Conservation (phyloP, 1,284 basidiomycete species). For the Butyriboletus appendiculatus region DNA sequence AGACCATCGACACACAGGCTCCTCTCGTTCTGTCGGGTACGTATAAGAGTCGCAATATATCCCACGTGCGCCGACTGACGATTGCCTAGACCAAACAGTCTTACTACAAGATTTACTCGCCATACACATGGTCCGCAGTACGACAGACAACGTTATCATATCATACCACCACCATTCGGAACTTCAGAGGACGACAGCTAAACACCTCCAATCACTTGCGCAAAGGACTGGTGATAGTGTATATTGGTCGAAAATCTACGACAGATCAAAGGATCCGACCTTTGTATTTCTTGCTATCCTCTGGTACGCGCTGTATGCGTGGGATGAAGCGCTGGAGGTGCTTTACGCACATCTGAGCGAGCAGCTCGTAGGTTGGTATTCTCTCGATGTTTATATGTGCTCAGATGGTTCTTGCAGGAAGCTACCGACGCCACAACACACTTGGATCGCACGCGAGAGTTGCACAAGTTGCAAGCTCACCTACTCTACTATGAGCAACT, state of each 20-base stretch:
- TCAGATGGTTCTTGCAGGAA: constrained; percentile 40
- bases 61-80: background rate
- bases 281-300: constrained; percentile 52
- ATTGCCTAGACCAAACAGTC: constrained; percentile 21
- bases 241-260: constrained; percentile 57
- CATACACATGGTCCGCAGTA: constrained; percentile 42
- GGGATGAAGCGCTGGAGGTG: constrained; percentile 56
- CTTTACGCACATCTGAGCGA: constrained; percentile 49
- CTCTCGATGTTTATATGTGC: background rate
- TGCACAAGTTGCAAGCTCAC: constrained; percentile 56
- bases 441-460: constrained; percentile 44
- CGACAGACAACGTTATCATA: constrained; percentile 39
- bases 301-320: constrained; percentile 60
- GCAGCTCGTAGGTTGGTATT: constrained; percentile 37
- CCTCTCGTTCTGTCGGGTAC: constrained; percentile 41
- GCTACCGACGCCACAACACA: constrained; percentile 36
- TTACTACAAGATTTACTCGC: constrained; percentile 40
- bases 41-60: background rate
- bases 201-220: constrained; percentile 37
- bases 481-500: constrained; percentile 54
- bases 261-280: constrained; percentile 48
- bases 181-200: constrained; percentile 36
- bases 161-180: constrained; percentile 41
- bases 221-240: constrained; percentile 43
- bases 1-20: constrained; percentile 53